Evolutionary conservation across 2,329 filamentous ascomycete genomes (phyloP).

Genomic region (Calonectria henricotiae): DNA sequence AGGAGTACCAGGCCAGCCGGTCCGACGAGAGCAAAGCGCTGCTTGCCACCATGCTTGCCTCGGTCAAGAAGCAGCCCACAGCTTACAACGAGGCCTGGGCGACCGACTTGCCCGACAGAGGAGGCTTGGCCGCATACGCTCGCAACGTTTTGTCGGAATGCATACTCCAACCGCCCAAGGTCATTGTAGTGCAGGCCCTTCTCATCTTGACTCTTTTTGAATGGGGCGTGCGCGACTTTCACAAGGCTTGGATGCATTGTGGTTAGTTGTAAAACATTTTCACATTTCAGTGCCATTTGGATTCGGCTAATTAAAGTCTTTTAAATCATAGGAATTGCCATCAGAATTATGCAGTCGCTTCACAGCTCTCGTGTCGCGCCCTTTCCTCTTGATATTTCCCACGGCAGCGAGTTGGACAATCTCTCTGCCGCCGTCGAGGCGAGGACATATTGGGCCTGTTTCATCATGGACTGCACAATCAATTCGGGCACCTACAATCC

Average conservation of each 20-base stretch:
- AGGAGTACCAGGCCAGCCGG: slow-evolving; percentile 43
- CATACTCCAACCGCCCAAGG: slow-evolving; percentile 44
- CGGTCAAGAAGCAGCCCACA: slow-evolving; percentile 41
- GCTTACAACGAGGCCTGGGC: slow-evolving; percentile 41
- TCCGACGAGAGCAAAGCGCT: slow-evolving; percentile 52
- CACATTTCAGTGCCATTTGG: rapidly evolving
- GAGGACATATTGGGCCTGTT: slow-evolving; percentile 64
- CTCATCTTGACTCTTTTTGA: slow-evolving; percentile 61
- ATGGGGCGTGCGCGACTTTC: slow-evolving; percentile 62
- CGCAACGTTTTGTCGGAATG: slow-evolving; percentile 37
- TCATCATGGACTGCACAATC: slow-evolving; percentile 64
- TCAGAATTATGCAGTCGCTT: slow-evolving; percentile 50
- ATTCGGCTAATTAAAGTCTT: neutral
- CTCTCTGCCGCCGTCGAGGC: slow-evolving; percentile 55
- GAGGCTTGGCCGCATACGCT: slow-evolving; percentile 41
- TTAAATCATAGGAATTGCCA: slow-evolving; percentile 41
- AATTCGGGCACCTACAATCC: slow-evolving; percentile 62
- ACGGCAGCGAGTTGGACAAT: slow-evolving; percentile 35
- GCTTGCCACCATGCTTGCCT: slow-evolving; percentile 42
- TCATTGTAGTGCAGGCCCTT: slow-evolving; percentile 59
- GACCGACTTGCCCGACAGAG: slow-evolving; percentile 24
- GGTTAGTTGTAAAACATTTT: slow-evolving; percentile 25
- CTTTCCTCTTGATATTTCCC: slow-evolving; percentile 40
- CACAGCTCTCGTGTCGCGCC: slow-evolving; percentile 46
- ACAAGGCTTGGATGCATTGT: slow-evolving; percentile 63